Percentiles rank a stretch among this genome's conserved stretches.
Evolutionary conservation across 768 basidiomycete species (phyloP).

Genomic region (Lactarius quietus): DNA sequence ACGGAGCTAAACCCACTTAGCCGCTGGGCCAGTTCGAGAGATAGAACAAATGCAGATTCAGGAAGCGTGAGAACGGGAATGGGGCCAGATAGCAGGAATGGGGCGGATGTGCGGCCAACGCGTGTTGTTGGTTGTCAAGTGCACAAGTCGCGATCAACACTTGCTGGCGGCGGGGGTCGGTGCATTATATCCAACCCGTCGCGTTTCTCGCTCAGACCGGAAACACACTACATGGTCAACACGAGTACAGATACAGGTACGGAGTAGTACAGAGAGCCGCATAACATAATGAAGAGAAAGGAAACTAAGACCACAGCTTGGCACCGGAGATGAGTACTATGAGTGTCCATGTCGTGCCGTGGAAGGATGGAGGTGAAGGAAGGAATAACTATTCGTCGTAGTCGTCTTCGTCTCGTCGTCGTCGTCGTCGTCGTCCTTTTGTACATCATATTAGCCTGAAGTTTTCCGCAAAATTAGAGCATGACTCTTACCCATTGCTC

Average conservation of each 20-base stretch:
- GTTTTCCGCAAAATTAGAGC: neutral
- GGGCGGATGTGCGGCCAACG: neutral
- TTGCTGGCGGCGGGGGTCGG: too few species aligned
- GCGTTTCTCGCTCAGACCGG: neutral
- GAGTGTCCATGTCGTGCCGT: neutral
- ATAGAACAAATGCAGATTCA: neutral
- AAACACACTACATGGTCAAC: neutral
- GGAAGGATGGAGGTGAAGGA: neutral
- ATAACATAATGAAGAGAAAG: neutral
- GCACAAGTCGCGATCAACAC: neutral
- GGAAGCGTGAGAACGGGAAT: neutral
- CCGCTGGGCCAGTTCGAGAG: neutral
- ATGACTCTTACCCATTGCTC: conserved; percentile 11
- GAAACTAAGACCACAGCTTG: neutral
- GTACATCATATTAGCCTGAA: neutral
- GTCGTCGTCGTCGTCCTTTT: neutral
- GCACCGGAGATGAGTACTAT: neutral
- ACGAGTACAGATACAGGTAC: neutral
- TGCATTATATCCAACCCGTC: neutral
- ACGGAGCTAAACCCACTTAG: neutral
- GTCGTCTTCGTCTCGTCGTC: neutral
- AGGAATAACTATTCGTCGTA: neutral
- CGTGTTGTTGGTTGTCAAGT: neutral
- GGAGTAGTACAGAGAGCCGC: neutral
- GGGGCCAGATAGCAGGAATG: neutral